These are phyloP conservation scores for Coprinopsis marcescibilis DNA, from an alignment of 768 basidiomycete genomes.

Conservation along the genomic window DNA sequence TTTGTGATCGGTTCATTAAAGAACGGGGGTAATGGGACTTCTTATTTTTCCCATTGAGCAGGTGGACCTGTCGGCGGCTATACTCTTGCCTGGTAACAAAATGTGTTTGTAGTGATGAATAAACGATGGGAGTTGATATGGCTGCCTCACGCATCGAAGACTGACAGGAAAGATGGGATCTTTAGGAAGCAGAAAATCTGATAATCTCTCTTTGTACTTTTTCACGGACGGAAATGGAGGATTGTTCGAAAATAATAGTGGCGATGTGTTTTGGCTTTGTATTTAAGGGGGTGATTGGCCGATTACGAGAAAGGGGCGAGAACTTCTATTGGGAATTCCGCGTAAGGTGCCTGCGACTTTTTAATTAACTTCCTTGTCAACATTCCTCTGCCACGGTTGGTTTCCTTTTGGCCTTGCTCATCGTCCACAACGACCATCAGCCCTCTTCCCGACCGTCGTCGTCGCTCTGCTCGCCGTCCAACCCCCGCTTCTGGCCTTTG, in stretches of 20 bases:
- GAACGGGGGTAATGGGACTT: background rate
- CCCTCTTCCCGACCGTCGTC: constrained; percentile 9
- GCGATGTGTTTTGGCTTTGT: constrained; percentile 1
- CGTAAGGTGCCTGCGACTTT: constrained; percentile 8
- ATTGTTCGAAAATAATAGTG: background rate
- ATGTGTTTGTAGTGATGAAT: too few relatives aligned
- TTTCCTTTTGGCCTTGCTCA: constrained; percentile 5
- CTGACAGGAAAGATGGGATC: background rate
- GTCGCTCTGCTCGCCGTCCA: constrained; percentile 9
- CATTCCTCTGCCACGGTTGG: constrained; percentile 12
- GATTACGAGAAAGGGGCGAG: constrained; percentile 1
- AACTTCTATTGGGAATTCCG: constrained; percentile 21
- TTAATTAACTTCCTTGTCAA: constrained; percentile 17
- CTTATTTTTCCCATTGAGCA: background rate
- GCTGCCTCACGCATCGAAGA: too few relatives aligned
- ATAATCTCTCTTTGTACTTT: background rate
- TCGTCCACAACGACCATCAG: constrained; percentile 12
- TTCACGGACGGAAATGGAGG: background rate
- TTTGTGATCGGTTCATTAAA: background rate
- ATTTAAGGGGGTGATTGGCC: constrained; percentile 8
- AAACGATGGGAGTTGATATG: too few relatives aligned
- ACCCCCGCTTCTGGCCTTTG: constrained; percentile 6
- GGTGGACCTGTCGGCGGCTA: too few relatives aligned
- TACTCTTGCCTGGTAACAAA: too few relatives aligned
- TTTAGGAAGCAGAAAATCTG: background rate